Evolutionary conservation across 192 early-diverging fungal species (phyloP), one percentile per base, ranked within the genome.

Genomic region (Backusella liffmaniae): DNA sequence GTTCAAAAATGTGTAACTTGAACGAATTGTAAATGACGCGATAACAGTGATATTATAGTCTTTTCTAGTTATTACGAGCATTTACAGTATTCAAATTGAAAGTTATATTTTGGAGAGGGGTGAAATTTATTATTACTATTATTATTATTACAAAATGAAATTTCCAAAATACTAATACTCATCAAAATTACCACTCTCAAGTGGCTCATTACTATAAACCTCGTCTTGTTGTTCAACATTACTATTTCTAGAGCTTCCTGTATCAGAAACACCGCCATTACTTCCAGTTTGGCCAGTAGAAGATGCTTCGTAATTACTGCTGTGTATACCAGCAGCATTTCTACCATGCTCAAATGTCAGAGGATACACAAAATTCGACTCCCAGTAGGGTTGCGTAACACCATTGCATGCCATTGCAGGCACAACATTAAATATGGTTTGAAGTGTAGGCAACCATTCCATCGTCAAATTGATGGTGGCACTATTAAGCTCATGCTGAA

Each of bases 401-500:
- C 75, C 68, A 13, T 76, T 73, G 56, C 83, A 84, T 30, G 73
- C 49, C 8, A 75, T 56, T n/a, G 73, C 73, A 7, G 77, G 68
- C 21, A 79, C 77, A 23, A 81, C 78, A 30, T 79, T 72, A 78
- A 82, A 84, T 12, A 29, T 26, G 23, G 56, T 59, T 35, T 84
- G 74, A 8, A 84, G 51, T 8, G 35, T 70, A 66, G 84, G 82
- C 10, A 87, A 75, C 82, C 84, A 76, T 0, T 72, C 77, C 62
- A 79, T 78, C 30, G 86, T 79, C 80, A 87, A 35, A 10, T 7
- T 46, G 34, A 84, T 73, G 1, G 86, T 85, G 8, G 75, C 76
- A 23, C 79, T 76, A 35, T 76, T 84, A 32, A 87, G 66, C 71
- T 85, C 82, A 71, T 85, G 84, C 59, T 85, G 72, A 56, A 85